Conservation (phyloP, 1,139 yeast genomes). For the Geotrichum siamense region DNA sequence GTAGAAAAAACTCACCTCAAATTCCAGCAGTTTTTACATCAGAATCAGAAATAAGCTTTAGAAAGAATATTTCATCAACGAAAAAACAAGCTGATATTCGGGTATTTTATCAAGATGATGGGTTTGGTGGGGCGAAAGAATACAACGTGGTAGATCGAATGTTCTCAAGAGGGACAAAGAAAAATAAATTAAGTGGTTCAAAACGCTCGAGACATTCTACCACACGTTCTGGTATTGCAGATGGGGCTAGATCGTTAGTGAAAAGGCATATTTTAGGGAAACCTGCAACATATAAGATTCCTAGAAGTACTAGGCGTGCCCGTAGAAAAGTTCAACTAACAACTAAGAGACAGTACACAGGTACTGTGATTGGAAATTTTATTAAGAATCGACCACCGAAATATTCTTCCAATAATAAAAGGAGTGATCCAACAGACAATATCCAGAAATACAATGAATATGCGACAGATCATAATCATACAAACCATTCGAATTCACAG, state of each 20-base stretch:
- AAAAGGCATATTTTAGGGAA: not conserved
- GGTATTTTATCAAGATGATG: constrained; percentile 4
- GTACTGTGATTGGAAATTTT: not conserved
- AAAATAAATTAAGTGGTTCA: too few species aligned
- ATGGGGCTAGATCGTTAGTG: not conserved
- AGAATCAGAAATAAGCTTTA: too few species aligned
- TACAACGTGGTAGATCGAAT: constrained; percentile 13
- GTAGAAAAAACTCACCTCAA: too few species aligned
- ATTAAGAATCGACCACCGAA: too few species aligned
- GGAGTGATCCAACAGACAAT: not conserved
- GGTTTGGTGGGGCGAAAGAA: constrained; percentile 12
- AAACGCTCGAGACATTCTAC: not conserved
- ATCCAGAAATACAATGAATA: not conserved
- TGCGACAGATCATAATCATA: not conserved
- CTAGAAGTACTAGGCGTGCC: not conserved
- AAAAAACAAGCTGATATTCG: constrained; percentile 7
- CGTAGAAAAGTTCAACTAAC: not conserved
- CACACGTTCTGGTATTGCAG: not conserved
- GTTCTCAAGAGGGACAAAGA: constrained; percentile 8
- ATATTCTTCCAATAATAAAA: not conserved
- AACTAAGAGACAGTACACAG: not conserved
- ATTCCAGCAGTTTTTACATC: too few species aligned
- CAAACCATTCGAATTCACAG: not conserved
- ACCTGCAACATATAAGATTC: not conserved
- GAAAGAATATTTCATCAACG: too few species aligned